Conservation (phyloP, 2,329 filamentous ascomycete genomes). For the Achaetomium macrosporum region DNA sequence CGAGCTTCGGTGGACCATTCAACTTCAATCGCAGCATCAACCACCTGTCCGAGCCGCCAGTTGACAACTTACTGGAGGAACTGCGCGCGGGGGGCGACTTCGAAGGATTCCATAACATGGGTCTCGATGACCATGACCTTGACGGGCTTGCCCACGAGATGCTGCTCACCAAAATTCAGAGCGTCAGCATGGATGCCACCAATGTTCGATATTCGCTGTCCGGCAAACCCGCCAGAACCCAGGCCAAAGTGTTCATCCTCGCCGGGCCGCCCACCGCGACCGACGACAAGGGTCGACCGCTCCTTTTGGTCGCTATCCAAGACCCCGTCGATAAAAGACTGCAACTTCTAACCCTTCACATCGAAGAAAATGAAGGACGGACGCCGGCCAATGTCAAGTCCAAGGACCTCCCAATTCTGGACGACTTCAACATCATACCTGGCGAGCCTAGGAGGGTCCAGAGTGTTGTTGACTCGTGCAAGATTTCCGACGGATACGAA, state of each 20-base stretch:
- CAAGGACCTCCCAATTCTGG: slow-evolving; percentile 27
- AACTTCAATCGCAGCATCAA: slow-evolving; percentile 44
- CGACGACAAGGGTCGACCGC: slow-evolving; percentile 47
- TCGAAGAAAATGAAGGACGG: slow-evolving; percentile 39
- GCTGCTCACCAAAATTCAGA: slow-evolving; percentile 65
- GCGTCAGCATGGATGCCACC: slow-evolving; percentile 55
- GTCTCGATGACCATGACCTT: slow-evolving; percentile 64
- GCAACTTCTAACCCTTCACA: slow-evolving; percentile 58
- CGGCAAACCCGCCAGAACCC: slow-evolving; percentile 44
- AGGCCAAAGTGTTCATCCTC: slow-evolving; percentile 63
- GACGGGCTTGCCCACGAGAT: slow-evolving; percentile 68
- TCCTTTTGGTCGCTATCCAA: slow-evolving; percentile 63
- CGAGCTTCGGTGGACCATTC: slow-evolving; percentile 33
- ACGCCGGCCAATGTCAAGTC: slow-evolving; percentile 27
- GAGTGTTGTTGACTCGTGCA: slow-evolving; percentile 68
- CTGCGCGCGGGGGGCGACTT: slow-evolving; percentile 56
- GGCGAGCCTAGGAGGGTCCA: slow-evolving; percentile 54
- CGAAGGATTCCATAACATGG: slow-evolving; percentile 67
- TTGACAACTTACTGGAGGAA: slow-evolving; percentile 65
- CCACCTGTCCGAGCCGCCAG: slow-evolving; percentile 61
- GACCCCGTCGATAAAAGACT: slow-evolving; percentile 62
- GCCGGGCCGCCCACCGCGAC: slow-evolving; percentile 51
- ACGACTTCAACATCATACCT: slow-evolving; percentile 39
- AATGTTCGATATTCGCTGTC: slow-evolving; percentile 57
- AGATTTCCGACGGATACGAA: slow-evolving; percentile 59